Evolutionary conservation across 1,284 basidiomycete species (phyloP), one percentile per base, ranked within the genome.

Genomic region (Mrakiaceae sp.): DNA sequence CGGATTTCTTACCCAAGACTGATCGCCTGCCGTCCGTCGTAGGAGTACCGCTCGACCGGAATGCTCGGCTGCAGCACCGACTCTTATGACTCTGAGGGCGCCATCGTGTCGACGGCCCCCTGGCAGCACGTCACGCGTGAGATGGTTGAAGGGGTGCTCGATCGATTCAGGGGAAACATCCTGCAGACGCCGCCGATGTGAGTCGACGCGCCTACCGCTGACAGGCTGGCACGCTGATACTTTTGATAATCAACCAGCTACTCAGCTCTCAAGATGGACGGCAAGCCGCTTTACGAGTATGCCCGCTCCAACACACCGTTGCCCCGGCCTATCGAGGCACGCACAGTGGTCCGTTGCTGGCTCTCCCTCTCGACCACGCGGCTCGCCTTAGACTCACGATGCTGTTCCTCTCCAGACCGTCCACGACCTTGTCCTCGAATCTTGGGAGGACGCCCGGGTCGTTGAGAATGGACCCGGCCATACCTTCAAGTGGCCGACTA

Each of bases 181-280:
- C 80, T 83, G 69, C 96, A 99, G 77, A 83, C 85, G 1, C 93
- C 93, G 8, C 93, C 93, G 4, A 88, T 97, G 93, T 94, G 70
- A 68, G 87, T 77, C 42, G n/a, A 12, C 47, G 27, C 27, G 27
- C 27, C 27, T 27, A 27, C 2, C 27, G 27, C 27, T 27, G 27
- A 27, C 27, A 27, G 27, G 27, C 27, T 27, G 27, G 8, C 42
- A 27, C 27, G 27, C 27, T 27, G 27, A 27, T 27, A 27, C 48
- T 64, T 42, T 43, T 48, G 9, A 51, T 43, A 67, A 27, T 6
- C 42, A 11, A 16, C 11, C 69, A 97, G 93, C 74, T 99, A 95
- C 77, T 98, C 95, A 10, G 96, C 96, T 0, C 80, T 98, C 53
- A 95, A 97, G 76, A 98, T 98, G 90, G 93, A 98, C 71, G 96